Conservation (phyloP, 2,329 filamentous ascomycete species). For the Colletotrichum orchidophilum region DNA sequence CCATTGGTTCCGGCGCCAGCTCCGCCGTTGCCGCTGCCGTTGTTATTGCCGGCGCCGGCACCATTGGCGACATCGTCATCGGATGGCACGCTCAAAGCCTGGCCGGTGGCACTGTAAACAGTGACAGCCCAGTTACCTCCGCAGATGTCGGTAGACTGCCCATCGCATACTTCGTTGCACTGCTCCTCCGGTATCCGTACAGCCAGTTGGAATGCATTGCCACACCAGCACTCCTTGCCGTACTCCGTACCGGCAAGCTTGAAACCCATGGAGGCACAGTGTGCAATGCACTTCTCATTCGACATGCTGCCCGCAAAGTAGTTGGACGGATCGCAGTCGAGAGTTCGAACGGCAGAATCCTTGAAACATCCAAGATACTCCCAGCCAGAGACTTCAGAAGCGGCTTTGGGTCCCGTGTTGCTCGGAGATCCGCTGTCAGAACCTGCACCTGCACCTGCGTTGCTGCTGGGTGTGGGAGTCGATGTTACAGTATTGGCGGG, state of each 20-base stretch:
- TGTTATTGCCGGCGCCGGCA: not conserved
- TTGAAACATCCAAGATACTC: slow-evolving; percentile 44
- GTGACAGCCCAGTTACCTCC: slow-evolving; percentile 34
- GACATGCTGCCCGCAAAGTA: slow-evolving; percentile 52
- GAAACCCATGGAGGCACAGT: slow-evolving; percentile 53
- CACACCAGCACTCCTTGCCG: slow-evolving; percentile 62
- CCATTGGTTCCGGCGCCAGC: not conserved
- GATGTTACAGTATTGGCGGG: not conserved
- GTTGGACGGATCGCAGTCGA: slow-evolving; percentile 37
- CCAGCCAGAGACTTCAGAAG: slow-evolving; percentile 36
- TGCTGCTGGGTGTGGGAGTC: not conserved
- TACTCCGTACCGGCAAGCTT: slow-evolving; percentile 60
- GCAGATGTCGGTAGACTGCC: slow-evolving; percentile 24
- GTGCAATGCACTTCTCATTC: slow-evolving; percentile 56
- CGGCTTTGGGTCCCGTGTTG: not conserved
- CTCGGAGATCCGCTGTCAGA: slow-evolving; percentile 4
- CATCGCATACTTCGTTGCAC: slow-evolving; percentile 30
- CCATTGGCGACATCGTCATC: slow-evolving; percentile 10
- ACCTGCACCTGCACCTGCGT: not conserved
- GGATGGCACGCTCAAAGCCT: slow-evolving; percentile 15
- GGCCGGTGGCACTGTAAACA: slow-evolving; percentile 31
- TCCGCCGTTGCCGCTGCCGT: not conserved
- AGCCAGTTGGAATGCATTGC: slow-evolving; percentile 36
- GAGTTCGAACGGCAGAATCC: slow-evolving; percentile 36
- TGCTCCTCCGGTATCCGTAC: slow-evolving; percentile 21